Evolutionary conservation across 257 asterid genomes (phyloP), one percentile per base, ranked within the genome.

Genomic region (Forsythia suspensa): DNA sequence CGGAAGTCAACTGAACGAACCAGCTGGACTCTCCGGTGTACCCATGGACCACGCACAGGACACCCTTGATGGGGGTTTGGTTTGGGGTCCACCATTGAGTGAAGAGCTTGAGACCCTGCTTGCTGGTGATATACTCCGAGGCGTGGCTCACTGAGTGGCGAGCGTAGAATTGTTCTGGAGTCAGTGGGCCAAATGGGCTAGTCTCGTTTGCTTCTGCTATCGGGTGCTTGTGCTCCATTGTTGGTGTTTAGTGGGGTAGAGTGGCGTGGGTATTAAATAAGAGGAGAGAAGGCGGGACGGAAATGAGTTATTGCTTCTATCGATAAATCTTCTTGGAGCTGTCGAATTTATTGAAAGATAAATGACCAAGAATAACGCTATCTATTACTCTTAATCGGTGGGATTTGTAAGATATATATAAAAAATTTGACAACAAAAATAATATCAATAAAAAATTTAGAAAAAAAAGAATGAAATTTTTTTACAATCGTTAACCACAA

Each of bases 21-120:
- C 98, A 94, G 87, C 92, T 94, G 74, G 95, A 87, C 82, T 96
- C 99, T 48, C 99, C 99, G 82, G 99, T 96, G 97, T 52, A 96
- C 61, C 99, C 99, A 82, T 94, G 99, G 63, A 91, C 88, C 63
- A 89, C 94, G 80, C 97, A 94, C 74, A 96, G 91, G 51, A 89
- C 80, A 76, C 95, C 98, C 5, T 68, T 84, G 70, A 86, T 21
- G 0, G 96, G 93, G 29, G 81, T 10, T 0, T 85, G 87, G 36
- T 78, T 80, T 1, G 99, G 99, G 79, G 81, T 57, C 99, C 99
- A 96, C 97, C 95, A 88, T 40, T 96, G 99, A 37, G 97, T 92
- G 92, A 94, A 96, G 71, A 89, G 97, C 83, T 90, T 94, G 82
- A 94, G 96, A 46, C 91, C 90, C 7, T 84, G 91, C 5, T 87